phyloP scores from a whole-genome alignment of 495 filamentous ascomycete species.

The Hypomontagnella monticulosa region DNA sequence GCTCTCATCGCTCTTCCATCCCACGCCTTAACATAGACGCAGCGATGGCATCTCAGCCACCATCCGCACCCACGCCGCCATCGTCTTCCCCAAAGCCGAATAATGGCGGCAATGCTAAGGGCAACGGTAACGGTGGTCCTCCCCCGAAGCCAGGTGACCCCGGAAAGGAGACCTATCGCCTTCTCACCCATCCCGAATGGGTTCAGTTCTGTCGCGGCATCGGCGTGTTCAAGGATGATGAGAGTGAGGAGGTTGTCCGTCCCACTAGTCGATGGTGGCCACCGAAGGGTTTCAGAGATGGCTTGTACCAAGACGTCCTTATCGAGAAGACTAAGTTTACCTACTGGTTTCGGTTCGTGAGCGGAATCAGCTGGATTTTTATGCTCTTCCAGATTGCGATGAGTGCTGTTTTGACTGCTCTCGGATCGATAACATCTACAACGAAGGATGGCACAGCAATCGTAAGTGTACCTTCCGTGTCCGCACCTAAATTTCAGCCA shows the following conservation, averaged over 20 bases:
- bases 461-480: slow-evolving; percentile 33
- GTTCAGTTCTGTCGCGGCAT: slow-evolving; percentile 56
- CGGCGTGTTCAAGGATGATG: slow-evolving; percentile 55
- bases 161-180: slow-evolving; percentile 44
- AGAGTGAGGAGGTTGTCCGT: slow-evolving; percentile 53
- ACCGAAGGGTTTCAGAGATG: slow-evolving; percentile 55
- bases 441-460: slow-evolving; percentile 46
- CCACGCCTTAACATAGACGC: slow-evolving; percentile 26
- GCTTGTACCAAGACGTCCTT: slow-evolving; percentile 57
- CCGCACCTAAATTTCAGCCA: neutral
- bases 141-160: slow-evolving; percentile 15
- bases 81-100: slow-evolving; percentile 28
- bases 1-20: slow-evolving; percentile 22
- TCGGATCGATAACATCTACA: slow-evolving; percentile 47
- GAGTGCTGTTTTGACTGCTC: slow-evolving; percentile 56
- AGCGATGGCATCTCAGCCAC: slow-evolving; percentile 28
- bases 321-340: slow-evolving; percentile 52
- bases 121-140: neutral
- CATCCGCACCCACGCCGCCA: slow-evolving; percentile 1
- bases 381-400: slow-evolving; percentile 57
- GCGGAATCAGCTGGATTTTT: slow-evolving; percentile 50
- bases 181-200: slow-evolving; percentile 55
- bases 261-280: slow-evolving; percentile 56
- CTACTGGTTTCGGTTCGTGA: slow-evolving; percentile 47
- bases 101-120: slow-evolving; percentile 17